Conservation (phyloP, 73 alveolate species). For the Paramecium pentaurelia region DNA sequence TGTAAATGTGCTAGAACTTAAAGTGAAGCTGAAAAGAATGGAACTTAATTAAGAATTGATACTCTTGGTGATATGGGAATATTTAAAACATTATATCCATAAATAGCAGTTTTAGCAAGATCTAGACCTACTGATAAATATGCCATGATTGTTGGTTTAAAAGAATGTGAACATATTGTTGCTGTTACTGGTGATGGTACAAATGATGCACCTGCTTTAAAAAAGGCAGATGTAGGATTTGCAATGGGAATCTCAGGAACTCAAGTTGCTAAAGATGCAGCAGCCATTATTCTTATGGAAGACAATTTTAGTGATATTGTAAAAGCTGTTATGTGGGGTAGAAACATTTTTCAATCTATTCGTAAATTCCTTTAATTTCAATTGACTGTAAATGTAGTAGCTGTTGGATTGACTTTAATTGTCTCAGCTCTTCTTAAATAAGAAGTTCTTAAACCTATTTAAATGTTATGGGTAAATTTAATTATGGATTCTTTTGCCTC, state of each 20-base stretch:
- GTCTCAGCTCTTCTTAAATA: constrained; percentile 89
- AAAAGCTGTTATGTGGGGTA: constrained; percentile 95
- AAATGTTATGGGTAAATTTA: constrained; percentile 89
- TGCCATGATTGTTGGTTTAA: constrained; percentile 85
- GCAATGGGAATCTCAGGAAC: constrained; percentile 96
- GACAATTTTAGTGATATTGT: constrained; percentile 94
- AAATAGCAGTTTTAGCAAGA: constrained; percentile 83
- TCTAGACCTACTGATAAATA: constrained; percentile 92
- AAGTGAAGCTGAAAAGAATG: constrained; percentile 37
- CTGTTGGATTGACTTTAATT: constrained; percentile 84
- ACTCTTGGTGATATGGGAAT: constrained; percentile 71
- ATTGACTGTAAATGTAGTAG: constrained; percentile 90
- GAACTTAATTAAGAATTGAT: constrained; percentile 65
- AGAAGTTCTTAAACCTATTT: constrained; percentile 88
- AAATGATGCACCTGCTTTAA: constrained; percentile 94
- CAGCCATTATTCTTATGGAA: constrained; percentile 96
- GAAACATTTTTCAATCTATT: constrained; percentile 89
- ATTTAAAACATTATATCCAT: constrained; percentile 60
- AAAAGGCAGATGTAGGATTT: constrained; percentile 92
- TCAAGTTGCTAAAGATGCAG: constrained; percentile 97
- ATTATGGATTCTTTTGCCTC: constrained; percentile 96
- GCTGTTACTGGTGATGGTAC: constrained; percentile 98
- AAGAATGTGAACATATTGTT: constrained; percentile 79
- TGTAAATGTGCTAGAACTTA: constrained; percentile 63
- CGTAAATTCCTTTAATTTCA: constrained; percentile 92